Percentiles rank a stretch among this genome's conserved stretches.
phyloP scores from a whole-genome alignment of 2,329 filamentous ascomycete genomes.

The Calonectria pseudoreteaudii region DNA sequence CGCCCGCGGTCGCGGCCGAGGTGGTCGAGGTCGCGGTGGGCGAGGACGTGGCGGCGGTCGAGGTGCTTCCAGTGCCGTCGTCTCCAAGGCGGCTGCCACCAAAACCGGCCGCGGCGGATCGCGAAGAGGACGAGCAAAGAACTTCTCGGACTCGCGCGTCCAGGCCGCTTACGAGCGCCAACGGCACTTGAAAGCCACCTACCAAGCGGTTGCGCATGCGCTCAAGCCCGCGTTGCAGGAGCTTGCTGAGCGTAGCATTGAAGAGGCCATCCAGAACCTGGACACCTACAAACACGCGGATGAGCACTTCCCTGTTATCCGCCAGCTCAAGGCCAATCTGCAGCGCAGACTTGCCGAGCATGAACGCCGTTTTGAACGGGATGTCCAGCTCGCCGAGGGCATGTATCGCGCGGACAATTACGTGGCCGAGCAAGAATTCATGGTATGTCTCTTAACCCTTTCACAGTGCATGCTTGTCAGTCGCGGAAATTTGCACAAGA shows the following conservation, averaged over 20 bases:
- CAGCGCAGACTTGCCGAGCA: slow-evolving; percentile 47
- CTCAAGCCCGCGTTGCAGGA: slow-evolving; percentile 75
- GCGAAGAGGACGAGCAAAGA: slow-evolving; percentile 66
- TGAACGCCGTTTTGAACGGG: slow-evolving; percentile 47
- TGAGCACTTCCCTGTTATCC: slow-evolving; percentile 64
- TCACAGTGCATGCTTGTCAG: slow-evolving; percentile 32
- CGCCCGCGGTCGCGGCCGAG: slow-evolving; percentile 51
- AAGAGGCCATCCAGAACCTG: slow-evolving; percentile 66
- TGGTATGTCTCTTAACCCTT: slow-evolving; percentile 49
- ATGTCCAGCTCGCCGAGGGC: slow-evolving; percentile 54
- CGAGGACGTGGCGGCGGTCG: slow-evolving; percentile 47
- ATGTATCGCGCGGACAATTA: slow-evolving; percentile 49
- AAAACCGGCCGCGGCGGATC: slow-evolving; percentile 54
- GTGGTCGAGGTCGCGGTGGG: slow-evolving; percentile 46
- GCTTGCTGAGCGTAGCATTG: slow-evolving; percentile 70
- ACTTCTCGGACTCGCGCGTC: slow-evolving; percentile 64
- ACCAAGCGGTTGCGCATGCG: slow-evolving; percentile 70
- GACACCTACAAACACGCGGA: slow-evolving; percentile 63
- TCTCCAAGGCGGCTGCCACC: slow-evolving; percentile 48
- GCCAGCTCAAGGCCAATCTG: slow-evolving; percentile 57
- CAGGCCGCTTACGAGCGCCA: slow-evolving; percentile 73
- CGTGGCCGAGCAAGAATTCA: slow-evolving; percentile 49
- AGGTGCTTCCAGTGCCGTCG: slow-evolving; percentile 44
- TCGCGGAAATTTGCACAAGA: slow-evolving; percentile 38
- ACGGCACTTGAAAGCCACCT: slow-evolving; percentile 74